These are phyloP conservation scores for Xanthoceras sorbifolium DNA, from an alignment of 345 rosid genomes.

Conservation along the genomic window DNA sequence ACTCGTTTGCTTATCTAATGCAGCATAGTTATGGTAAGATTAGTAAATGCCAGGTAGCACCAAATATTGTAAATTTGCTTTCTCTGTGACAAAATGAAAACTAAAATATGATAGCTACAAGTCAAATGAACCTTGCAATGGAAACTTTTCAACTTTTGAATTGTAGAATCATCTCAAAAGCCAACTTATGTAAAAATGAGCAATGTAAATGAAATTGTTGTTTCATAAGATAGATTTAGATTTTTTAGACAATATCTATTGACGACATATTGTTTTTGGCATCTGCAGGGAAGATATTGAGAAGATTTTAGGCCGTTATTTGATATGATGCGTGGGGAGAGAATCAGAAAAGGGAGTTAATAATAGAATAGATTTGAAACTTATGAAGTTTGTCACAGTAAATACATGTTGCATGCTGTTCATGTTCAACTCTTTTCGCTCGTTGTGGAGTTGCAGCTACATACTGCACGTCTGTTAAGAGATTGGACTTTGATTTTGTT, in stretches of 20 bases:
- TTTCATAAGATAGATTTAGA: not conserved
- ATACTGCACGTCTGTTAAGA: not conserved
- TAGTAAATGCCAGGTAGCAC: no score
- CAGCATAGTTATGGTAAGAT: not conserved
- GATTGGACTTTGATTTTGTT: not conserved
- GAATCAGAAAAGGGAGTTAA: not conserved
- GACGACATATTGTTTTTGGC: not conserved
- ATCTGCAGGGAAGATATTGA: conserved; percentile 46
- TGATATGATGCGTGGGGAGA: not conserved
- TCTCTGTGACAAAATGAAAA: not conserved
- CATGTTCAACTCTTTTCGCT: not conserved
- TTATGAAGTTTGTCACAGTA: conserved; percentile 5
- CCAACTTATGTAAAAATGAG: not conserved
- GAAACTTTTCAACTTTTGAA: not conserved
- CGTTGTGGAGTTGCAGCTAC: not conserved
- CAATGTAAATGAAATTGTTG: not conserved
- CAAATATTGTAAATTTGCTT: not conserved
- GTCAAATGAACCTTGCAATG: not conserved
- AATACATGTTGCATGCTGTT: conserved; percentile 4
- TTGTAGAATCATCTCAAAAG: not conserved
- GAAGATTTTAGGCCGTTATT: not conserved
- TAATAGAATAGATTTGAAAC: not conserved
- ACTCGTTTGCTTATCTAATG: not conserved
- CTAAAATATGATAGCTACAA: not conserved
- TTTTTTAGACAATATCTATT: not conserved